Evolutionary conservation across 129 eudicot species (phyloP), one percentile per base, ranked within the genome.

Genomic region (Apium graveolens): DNA sequence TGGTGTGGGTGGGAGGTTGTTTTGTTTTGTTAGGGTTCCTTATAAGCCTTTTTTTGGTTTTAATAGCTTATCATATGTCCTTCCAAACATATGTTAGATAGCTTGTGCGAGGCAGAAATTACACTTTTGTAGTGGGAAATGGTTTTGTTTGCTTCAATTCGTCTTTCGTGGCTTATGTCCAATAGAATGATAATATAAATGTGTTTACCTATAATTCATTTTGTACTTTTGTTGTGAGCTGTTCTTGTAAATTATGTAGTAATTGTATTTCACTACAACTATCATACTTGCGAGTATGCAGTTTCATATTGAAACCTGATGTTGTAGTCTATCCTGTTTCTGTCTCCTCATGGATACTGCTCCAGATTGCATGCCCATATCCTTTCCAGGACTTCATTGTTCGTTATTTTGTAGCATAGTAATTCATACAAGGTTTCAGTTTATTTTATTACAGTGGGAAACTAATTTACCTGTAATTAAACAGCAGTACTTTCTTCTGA

Each of bases 381-480:
- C 39, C n/a, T 71, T 74, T 3, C 35, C 63, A 26, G 77, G 62
- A 44, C 62, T 74, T 16, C 0, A 44, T 39, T 7, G 4, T 21
- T 11, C n/a, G 63, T 31, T 26, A 9, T 48, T 9, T 75, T 18
- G 12, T 34, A 2, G 35, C 11, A 44, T 29, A 27, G 1, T 14
- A 45, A 48, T 45, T 14, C 14, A 29, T 31, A 44, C 26, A 13
- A 13, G 43, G 63, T 46, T 32, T 17, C 29, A 75, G 60, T 34
- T 46, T 27, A 60, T 34, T 73, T 43, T 32, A 66, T 77, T 79
- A 13, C 77, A 24, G 49, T 32, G 48, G 48, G 66, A 57, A 57
- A 9, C 66, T 11, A 68, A 53, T 24, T 27, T 41, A 80, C 37
- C 7, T 39, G 35, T n/a, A 11, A 21, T 35, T 70, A 35, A 60